phyloP scores from a whole-genome alignment of 2,329 filamentous ascomycete species.

The Nothomitra cinnamomea region DNA sequence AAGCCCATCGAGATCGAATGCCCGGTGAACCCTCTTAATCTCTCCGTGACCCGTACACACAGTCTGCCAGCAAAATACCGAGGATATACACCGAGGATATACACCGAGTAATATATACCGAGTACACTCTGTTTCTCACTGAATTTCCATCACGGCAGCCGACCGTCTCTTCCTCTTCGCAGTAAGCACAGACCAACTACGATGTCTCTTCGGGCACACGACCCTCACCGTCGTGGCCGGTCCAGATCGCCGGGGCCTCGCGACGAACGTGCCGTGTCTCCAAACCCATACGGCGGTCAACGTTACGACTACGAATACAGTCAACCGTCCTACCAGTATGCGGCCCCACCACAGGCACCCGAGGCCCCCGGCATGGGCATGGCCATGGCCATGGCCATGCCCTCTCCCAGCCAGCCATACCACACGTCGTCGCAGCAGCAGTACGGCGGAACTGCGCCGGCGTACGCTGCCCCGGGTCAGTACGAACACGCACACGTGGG shows the following conservation, averaged over 20 bases:
- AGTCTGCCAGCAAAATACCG: too few relatives aligned
- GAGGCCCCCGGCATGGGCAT: slow-evolving; percentile 1
- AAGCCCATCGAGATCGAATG: too few relatives aligned
- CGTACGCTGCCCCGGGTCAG: background rate
- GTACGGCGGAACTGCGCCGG: background rate
- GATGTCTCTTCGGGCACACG: slow-evolving; percentile 3
- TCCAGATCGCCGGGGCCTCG: slow-evolving; percentile 5
- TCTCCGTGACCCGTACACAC: too few relatives aligned
- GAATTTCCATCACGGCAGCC: too few relatives aligned
- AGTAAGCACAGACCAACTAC: too few relatives aligned
- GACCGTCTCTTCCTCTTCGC: too few relatives aligned
- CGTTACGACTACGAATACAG: slow-evolving; percentile 4
- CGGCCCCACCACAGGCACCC: slow-evolving; percentile 1
- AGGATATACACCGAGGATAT: too few relatives aligned
- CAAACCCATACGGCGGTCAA: background rate
- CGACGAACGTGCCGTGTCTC: background rate
- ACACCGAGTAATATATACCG: too few relatives aligned
- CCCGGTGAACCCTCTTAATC: too few relatives aligned
- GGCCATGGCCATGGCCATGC: slow-evolving; percentile 5
- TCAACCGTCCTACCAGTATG: slow-evolving; percentile 2
- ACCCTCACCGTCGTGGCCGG: slow-evolving; percentile 1
- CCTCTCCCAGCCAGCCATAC: background rate
- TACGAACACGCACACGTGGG: slow-evolving; percentile 5
- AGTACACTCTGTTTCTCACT: too few relatives aligned
- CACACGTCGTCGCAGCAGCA: background rate